Base-by-base conservation (phyloP, 768 basidiomycete species). In the Kwoniella pini region DNA sequence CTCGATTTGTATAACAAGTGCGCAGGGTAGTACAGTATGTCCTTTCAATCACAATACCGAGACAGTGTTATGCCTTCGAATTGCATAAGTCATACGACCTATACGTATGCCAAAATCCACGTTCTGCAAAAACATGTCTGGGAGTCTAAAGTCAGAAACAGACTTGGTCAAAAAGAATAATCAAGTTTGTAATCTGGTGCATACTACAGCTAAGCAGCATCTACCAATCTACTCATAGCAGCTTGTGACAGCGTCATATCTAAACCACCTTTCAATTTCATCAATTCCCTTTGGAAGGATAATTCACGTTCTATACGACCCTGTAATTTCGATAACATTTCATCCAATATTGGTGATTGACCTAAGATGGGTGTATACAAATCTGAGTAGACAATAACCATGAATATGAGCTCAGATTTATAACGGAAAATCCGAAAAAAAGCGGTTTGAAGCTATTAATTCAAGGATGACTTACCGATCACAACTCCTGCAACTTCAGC, bases 291-390 rank as follows among this genome's bases (percentile, higher is more conserved):
- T 79, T 97, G 92, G 78, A 99, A 92, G 22, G 84, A 85, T 52
- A 97, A 80, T 77, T 99, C 96, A 38, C 86, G 84, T 40, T 85
- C 79, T n/a, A 98, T 84, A 74, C 93, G 92, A 76, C 86, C 88
- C 57, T 86, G 87, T 42, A 98, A 80, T 33, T 87, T 86, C 26
- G 88, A 80, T 71, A 98, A 87, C 38, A 95, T 82, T 5, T 87
- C 82, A 78, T 98, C 96, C 54, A 99, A 89, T 43, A 93, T 81
- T 0, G 93, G 91, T 22, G 93, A 93, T 78, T 95, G 91, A 1
- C 95, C 95, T n/a, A 98, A 81, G 33, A 95, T 88, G 0, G 90
- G 84, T 2, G 84, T 82, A 77, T 99, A 99, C 84, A 96, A 88
- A 52, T 97, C 95, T 98, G 24, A 5, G 72, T 15, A 3, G 22